Evolutionary conservation across 345 rosid genomes (phyloP), one percentile per base, ranked within the genome.

Genomic region (Aethionema arabicum): DNA sequence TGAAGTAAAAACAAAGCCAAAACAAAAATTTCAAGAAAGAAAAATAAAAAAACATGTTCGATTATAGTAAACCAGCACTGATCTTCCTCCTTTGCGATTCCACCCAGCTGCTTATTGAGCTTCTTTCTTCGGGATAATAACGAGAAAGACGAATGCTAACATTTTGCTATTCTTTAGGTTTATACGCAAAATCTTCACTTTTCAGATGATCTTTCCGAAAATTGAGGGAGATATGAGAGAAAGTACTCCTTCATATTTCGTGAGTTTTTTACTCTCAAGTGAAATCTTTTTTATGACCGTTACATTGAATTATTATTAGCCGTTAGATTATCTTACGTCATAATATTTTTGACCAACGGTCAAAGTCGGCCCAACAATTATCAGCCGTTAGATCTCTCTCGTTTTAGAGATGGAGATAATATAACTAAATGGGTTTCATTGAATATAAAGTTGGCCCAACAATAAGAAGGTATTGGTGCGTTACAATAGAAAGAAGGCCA

Each of bases 181-280:
- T 8, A 41, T n/a, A 41, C 4, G 6, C 38, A 35, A 35, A 5
- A 8, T 33, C 7, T 5, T 8, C 5, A 32, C 12, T 4, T 29
- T n/a, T 29, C 14, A 30, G 40, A 40, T 48, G 15, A 15, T 60
- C n/a, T 59, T 60, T 5, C 54, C 12, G 3, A 53, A 54, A 55
- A 13, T 37, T 62, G 70, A 65, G 70, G 69, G 60, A 64, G 45
- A 2, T 2, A 1, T 5, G 0, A 5, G n/a, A n/a, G 14, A 46
- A 46, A 60, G 43, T n/a, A 5, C 16, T 2, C 4, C 4, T 35
- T 7, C 54, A 4, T 5, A 3, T 42, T 33, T 64, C 59, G 31
- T 55, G n/a, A 14, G 38, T 35, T 5, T 35, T 35, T 35, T 35
- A 3, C 38, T 35, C 39, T 21, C 36, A 2, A 62, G 29, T 10